Evolutionary conservation across 1,284 basidiomycete species (phyloP), one percentile per base, ranked within the genome.

Genomic region (Leccinum solheimii): DNA sequence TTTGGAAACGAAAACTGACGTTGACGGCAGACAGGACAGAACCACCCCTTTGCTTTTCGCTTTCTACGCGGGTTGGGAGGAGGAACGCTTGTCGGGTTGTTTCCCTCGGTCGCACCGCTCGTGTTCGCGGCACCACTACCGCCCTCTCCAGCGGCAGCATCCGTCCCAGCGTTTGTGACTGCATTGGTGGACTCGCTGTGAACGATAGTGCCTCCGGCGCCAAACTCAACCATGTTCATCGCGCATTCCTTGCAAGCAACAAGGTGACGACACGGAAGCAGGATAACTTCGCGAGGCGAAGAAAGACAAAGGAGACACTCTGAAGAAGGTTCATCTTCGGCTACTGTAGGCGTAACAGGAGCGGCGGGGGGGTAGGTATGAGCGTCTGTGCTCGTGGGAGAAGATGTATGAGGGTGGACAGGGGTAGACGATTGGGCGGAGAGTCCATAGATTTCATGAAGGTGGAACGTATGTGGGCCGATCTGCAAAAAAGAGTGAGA

Each of bases 171-270:
- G 54, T 51, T 53, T 27, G 56, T 11, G 14, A 57, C 13, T 56
- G 65, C 13, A 57, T 68, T 77, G 49, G 68, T 74, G 27, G 85
- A 85, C 49, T 85, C 82, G 10, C 80, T 73, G 60, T 93, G 84
- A 23, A 81, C 83, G 50, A 95, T 91, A 48, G 82, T 87, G 4
- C 94, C 94, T 2, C 94, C 94, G 0, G 94, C 94, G 40, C 94
- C 94, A 72, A 94, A 96, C 73, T 96, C 94, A 45, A 96, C 88
- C 94, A 96, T 96, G 71, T 95, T 95, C 51, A 95, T 77, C 0
- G 94, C 94, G 68, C 94, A 96, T 53, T 95, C 94, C 67, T 91
- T 87, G 77, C 94, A 96, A 6, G 94, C 94, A 59, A 96, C 94
- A 30, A 96, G 82, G 75, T 96, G 94, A 58, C 94, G 81, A 73